phyloP scores from a whole-genome alignment of 2,329 filamentous ascomycete species.

The Leptodontidium sp. region DNA sequence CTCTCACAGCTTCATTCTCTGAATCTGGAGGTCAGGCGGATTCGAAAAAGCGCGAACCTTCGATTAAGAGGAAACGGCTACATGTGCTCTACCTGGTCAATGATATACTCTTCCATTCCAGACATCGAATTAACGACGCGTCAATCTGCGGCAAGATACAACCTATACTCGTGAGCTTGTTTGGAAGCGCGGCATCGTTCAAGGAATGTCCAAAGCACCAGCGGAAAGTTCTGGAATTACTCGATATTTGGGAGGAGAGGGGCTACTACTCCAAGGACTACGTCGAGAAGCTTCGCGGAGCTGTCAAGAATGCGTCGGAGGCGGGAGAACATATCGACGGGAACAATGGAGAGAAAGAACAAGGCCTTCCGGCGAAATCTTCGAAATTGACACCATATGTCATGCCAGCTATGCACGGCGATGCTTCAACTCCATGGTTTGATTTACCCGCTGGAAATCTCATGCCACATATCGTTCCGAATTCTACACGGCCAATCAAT shows the following conservation, averaged over 20 bases:
- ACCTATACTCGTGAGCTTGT: slow-evolving; percentile 67
- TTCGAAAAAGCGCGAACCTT: slow-evolving; percentile 55
- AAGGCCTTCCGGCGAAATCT: slow-evolving; percentile 58
- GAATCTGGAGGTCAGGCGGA: slow-evolving; percentile 42
- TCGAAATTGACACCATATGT: slow-evolving; percentile 70
- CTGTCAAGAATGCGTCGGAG: slow-evolving; percentile 56
- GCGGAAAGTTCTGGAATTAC: slow-evolving; percentile 68
- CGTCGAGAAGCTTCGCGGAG: slow-evolving; percentile 65
- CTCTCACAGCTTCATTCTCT: slow-evolving; percentile 68
- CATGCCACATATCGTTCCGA: slow-evolving; percentile 79
- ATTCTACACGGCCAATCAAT: slow-evolving; percentile 78
- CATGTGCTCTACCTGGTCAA: slow-evolving; percentile 82
- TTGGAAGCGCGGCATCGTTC: slow-evolving; percentile 64
- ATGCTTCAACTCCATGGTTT: slow-evolving; percentile 76
- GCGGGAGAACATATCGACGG: slow-evolving; percentile 42
- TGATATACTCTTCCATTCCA: slow-evolving; percentile 78
- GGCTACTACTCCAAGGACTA: slow-evolving; percentile 65
- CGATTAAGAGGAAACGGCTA: slow-evolving; percentile 72
- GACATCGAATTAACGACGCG: slow-evolving; percentile 58
- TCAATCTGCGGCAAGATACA: slow-evolving; percentile 65
- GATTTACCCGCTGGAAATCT: slow-evolving; percentile 85
- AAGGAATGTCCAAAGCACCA: slow-evolving; percentile 70
- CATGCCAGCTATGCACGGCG: slow-evolving; percentile 81
- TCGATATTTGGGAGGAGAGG: slow-evolving; percentile 76
- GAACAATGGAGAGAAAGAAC: slow-evolving; percentile 27